Percentiles rank a stretch among this genome's conserved stretches.
phyloP scores from a whole-genome alignment of 1,284 basidiomycete species.

The Leucoagaricus sp. region DNA sequence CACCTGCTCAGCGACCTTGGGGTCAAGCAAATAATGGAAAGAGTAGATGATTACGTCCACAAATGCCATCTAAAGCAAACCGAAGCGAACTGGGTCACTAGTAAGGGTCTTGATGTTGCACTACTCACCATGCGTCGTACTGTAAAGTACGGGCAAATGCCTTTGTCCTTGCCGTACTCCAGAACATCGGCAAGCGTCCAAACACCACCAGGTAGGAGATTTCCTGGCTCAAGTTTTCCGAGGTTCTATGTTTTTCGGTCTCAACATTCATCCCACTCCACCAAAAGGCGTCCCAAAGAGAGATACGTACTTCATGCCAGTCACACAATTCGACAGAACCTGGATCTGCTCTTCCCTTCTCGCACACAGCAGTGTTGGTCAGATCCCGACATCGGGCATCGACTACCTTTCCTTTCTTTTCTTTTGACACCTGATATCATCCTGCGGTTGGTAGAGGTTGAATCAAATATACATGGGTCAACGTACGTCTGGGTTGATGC shows the following conservation, averaged over 20 bases:
- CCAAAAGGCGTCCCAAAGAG: not conserved
- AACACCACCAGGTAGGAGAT: conserved; percentile 85
- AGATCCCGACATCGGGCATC: conserved; percentile 97
- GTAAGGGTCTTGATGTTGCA: conserved; percentile 2
- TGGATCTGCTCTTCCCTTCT: conserved; percentile 86
- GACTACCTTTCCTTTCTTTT: conserved; percentile 98
- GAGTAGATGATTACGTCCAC: conserved; percentile 98
- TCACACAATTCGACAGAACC: conserved; percentile 92
- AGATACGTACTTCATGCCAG: conserved; percentile 85
- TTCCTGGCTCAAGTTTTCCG: conserved; percentile 79
- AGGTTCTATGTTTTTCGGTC: conserved; percentile 33
- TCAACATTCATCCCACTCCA: conserved; percentile 12
- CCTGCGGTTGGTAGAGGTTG: not conserved
- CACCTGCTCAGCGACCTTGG: conserved; percentile 99
- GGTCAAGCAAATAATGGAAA: conserved; percentile 98
- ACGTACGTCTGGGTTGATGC: conserved; percentile 91
- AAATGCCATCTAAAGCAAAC: conserved; percentile 80
- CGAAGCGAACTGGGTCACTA: conserved; percentile 14
- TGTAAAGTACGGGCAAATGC: conserved; percentile 95
- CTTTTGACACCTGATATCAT: conserved; percentile 76
- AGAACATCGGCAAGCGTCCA: conserved; percentile 96
- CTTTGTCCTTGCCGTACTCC: conserved; percentile 84
- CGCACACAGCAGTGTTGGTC: conserved; percentile 84
- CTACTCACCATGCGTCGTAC: conserved; percentile 89
- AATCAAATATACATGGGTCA: not conserved